Conservation (phyloP, 2,329 filamentous ascomycete genomes). For the Westerdykella sp. region DNA sequence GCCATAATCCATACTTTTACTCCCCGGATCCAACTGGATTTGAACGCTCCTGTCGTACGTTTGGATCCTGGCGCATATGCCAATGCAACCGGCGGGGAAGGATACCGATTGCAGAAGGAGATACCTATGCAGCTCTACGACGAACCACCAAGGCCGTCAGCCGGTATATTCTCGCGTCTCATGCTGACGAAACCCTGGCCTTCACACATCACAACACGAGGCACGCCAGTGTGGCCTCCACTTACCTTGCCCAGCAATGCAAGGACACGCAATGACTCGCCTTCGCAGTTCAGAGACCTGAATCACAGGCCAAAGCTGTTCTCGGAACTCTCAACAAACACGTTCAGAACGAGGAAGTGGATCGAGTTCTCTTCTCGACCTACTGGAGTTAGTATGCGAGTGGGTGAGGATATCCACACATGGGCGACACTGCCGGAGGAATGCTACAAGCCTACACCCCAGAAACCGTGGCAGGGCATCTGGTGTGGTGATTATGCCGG, state of each 20-base stretch:
- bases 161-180: slow-evolving; percentile 58
- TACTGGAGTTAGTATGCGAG: slow-evolving; percentile 31
- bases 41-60: slow-evolving; percentile 61
- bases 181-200: slow-evolving; percentile 55
- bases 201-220: slow-evolving; percentile 35
- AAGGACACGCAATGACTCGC: slow-evolving; percentile 50
- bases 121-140: slow-evolving; percentile 43
- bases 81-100: slow-evolving; percentile 11
- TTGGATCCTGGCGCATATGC: slow-evolving; percentile 32
- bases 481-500: slow-evolving; percentile 87
- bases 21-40: slow-evolving; percentile 63
- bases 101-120: slow-evolving; percentile 46
- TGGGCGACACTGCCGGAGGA: slow-evolving; percentile 68
- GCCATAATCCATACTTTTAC: slow-evolving; percentile 68
- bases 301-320: slow-evolving; percentile 48
- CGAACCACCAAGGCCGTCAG: slow-evolving; percentile 12
- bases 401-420: slow-evolving; percentile 51
- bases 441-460: slow-evolving; percentile 71
- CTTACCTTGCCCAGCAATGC: slow-evolving; percentile 58
- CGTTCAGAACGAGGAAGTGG: slow-evolving; percentile 72
- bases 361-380: slow-evolving; percentile 53
- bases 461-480: slow-evolving; percentile 81
- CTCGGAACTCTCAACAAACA: slow-evolving; percentile 58
- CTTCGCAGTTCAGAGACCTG: slow-evolving; percentile 39
- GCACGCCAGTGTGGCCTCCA: slow-evolving; percentile 64